phyloP scores from a whole-genome alignment of 1,139 yeast species.

The Sugiyamaella grinbergsii region DNA sequence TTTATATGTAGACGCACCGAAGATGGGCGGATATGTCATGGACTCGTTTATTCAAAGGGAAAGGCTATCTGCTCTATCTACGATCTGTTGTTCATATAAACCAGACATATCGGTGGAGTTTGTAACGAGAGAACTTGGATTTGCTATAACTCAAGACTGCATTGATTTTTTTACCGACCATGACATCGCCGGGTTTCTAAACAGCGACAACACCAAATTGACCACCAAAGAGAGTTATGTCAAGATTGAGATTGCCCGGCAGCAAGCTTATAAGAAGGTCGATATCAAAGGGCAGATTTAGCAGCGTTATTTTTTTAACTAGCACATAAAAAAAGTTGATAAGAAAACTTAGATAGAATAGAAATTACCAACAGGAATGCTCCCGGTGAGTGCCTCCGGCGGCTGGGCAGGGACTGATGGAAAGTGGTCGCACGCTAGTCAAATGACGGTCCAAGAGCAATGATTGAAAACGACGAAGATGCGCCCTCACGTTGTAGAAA shows the following conservation, averaged over 20 bases:
- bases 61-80: slow-evolving; percentile 60
- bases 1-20: slow-evolving; percentile 47
- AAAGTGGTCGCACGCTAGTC: not conserved
- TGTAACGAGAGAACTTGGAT: slow-evolving; percentile 52
- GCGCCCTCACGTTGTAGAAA: slow-evolving; percentile 55
- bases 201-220: slow-evolving; percentile 21
- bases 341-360: too few species aligned
- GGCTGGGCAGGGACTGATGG: not conserved
- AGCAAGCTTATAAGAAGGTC: slow-evolving; percentile 58
- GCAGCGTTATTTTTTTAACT: not conserved
- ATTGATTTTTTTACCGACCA: slow-evolving; percentile 48
- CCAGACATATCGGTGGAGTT: slow-evolving; percentile 51
- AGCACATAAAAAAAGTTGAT: too few species aligned
- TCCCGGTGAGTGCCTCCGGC: too few species aligned
- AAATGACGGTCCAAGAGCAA: slow-evolving; percentile 37
- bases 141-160: slow-evolving; percentile 45
- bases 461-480: slow-evolving; percentile 40
- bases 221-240: slow-evolving; percentile 51
- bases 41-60: slow-evolving; percentile 56
- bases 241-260: slow-evolving; percentile 49
- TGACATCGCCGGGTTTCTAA: slow-evolving; percentile 47
- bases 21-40: slow-evolving; percentile 48
- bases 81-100: slow-evolving; percentile 62
- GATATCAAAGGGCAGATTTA: slow-evolving; percentile 89
- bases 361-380: too few species aligned